Evolutionary conservation across 1,284 basidiomycete genomes (phyloP).

Genomic region (Coniophora puteana): DNA sequence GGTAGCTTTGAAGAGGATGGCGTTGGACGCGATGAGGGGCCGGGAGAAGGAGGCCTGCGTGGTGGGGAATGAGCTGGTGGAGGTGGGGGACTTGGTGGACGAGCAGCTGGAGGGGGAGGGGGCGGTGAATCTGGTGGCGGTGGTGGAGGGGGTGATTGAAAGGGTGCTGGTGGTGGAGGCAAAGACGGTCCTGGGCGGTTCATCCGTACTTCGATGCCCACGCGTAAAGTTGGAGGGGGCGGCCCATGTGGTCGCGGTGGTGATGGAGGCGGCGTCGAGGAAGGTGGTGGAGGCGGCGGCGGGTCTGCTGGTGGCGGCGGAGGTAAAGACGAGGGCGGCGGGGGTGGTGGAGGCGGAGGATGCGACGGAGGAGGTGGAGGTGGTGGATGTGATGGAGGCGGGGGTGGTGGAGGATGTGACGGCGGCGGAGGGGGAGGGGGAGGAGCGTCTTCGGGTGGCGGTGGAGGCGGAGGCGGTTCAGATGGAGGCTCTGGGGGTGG

Average conservation of each 20-base stretch:
- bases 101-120: conserved; percentile 18
- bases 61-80: conserved; percentile 17
- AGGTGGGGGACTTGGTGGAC: conserved; percentile 18
- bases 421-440: conserved; percentile 11
- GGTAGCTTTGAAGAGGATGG: too few species aligned
- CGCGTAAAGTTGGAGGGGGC: conserved; percentile 8
- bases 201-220: too few species aligned
- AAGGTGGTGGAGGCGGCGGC: conserved; percentile 2
- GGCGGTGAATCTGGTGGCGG: conserved; percentile 20
- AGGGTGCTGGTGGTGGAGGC: conserved; percentile 19
- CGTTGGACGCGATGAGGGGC: conserved; percentile 20
- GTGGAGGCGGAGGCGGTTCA: conserved; percentile 26
- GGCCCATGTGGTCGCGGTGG: conserved; percentile 15
- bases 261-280: conserved; percentile 11
- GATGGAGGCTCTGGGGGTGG: conserved; percentile 24
- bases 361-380: conserved; percentile 21
- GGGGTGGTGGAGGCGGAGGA: conserved; percentile 17
- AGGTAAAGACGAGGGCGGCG: conserved; percentile 9
- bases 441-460: conserved; percentile 18
- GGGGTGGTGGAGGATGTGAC: conserved; percentile 12
- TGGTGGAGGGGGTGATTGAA: conserved; percentile 18
- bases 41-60: conserved; percentile 21
- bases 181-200: too few species aligned
- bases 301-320: conserved; percentile 1
- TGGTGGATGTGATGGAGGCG: conserved; percentile 16